Conservation (phyloP, 164 flowering plant genomes). For the Aristolochia fimbriata region DNA sequence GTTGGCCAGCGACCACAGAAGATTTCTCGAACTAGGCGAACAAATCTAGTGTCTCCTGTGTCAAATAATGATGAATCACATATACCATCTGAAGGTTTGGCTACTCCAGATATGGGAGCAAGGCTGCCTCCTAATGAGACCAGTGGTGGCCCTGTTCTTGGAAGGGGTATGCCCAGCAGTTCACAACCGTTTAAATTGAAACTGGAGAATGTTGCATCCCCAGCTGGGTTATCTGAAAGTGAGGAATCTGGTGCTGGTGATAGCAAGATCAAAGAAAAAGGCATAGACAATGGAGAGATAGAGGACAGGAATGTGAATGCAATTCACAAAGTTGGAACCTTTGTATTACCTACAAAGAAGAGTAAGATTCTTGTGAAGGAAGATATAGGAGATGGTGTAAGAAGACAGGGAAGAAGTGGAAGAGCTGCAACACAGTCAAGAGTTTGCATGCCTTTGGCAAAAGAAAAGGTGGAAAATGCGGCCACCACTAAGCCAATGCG, state of each 20-base stretch:
- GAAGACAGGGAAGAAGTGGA: constrained; percentile 78
- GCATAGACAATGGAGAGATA: constrained; percentile 20
- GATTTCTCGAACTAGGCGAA: constrained; percentile 67
- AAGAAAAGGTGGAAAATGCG: constrained; percentile 50
- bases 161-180: constrained; percentile 27
- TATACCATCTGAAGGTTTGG: constrained; percentile 41
- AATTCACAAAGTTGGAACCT: constrained; percentile 28
- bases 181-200: constrained; percentile 43
- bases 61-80: constrained; percentile 60
- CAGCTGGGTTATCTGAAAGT: constrained; percentile 73
- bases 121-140: constrained; percentile 31
- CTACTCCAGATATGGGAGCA: constrained; percentile 45
- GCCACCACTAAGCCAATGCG: constrained; percentile 42
- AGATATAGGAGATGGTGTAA: constrained; percentile 59
- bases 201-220: constrained; percentile 52
- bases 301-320: constrained; percentile 33
- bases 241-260: constrained; percentile 79
- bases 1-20: constrained; percentile 81
- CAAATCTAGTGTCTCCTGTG: constrained; percentile 66
- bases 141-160: constrained; percentile 20
- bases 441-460: constrained; percentile 29
- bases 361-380: constrained; percentile 37
- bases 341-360: constrained; percentile 36
- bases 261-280: constrained; percentile 43
- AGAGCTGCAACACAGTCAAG: constrained; percentile 48